A percentile compares a stretch with the other conserved stretches of the same genome.
Conservation (phyloP, 768 basidiomycete species). For the Leucogyrophana mollusca region DNA sequence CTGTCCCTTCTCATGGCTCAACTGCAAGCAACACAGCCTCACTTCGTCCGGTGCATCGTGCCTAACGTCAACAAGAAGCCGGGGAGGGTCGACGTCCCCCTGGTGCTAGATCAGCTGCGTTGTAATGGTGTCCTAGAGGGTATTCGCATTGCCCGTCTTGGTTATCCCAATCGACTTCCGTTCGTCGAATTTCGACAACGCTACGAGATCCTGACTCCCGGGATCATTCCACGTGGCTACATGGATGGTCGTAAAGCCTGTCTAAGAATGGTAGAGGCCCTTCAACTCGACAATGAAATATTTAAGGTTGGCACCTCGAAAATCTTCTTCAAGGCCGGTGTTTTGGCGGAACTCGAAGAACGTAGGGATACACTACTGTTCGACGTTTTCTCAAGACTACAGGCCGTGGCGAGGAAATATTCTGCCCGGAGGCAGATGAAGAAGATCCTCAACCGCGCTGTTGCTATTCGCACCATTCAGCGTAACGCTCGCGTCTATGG, state of each 20-base stretch:
- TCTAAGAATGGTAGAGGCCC: conserved; percentile 81
- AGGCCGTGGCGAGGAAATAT: conserved; percentile 84
- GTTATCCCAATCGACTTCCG: conserved; percentile 95
- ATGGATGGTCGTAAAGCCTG: conserved; percentile 98
- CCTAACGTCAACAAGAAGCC: conserved; percentile 92
- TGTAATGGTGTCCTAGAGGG: conserved; percentile 99
- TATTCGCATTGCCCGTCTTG: conserved; percentile 94
- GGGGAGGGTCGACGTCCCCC: conserved; percentile 86
- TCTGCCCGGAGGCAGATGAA: conserved; percentile 87
- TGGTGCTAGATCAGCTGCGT: conserved; percentile 92
- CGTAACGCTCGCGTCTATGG: conserved; percentile 91
- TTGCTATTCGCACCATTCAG: conserved; percentile 90
- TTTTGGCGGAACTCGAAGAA: conserved; percentile 94
- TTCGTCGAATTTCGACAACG: conserved; percentile 98
- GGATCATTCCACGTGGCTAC: conserved; percentile 90
- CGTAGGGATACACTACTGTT: conserved; percentile 84
- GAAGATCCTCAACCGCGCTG: conserved; percentile 91
- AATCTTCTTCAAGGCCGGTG: conserved; percentile 98
- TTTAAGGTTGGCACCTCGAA: conserved; percentile 96
- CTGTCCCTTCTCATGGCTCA: conserved; percentile 89
- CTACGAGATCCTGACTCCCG: conserved; percentile 94
- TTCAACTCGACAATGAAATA: conserved; percentile 81
- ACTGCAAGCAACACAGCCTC: conserved; percentile 91
- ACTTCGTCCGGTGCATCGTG: conserved; percentile 98
- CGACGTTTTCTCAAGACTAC: conserved; percentile 85